Percentiles rank a stretch among this genome's conserved stretches.
These are phyloP conservation scores for Orbilia javanica DNA, from an alignment of 2,329 filamentous ascomycete genomes.

Conservation along the genomic window DNA sequence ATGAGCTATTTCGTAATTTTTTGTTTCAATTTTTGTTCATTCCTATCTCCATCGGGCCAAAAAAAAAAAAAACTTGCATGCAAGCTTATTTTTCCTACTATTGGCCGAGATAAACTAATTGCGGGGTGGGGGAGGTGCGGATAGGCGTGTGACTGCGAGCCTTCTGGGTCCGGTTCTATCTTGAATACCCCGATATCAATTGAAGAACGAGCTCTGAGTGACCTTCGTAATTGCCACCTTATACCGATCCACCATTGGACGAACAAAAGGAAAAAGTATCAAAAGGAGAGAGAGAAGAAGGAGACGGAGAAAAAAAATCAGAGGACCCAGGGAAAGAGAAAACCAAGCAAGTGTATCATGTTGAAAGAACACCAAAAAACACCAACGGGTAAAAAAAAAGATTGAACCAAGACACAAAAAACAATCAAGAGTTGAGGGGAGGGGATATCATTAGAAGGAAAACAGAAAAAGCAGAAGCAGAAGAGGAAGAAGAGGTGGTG, in stretches of 20 bases:
- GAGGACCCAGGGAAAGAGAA: not conserved
- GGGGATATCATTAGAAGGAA: conserved; percentile 18
- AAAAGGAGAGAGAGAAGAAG: conserved; percentile 2
- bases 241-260: not conserved
- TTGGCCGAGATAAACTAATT: not conserved
- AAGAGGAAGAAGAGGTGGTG: too few species aligned
- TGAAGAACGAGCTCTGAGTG: not conserved
- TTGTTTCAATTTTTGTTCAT: conserved; percentile 17
- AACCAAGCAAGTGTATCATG: conserved; percentile 24
- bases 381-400: not conserved
- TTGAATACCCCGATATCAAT: not conserved
- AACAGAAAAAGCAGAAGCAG: too few species aligned
- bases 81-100: not conserved
- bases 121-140: not conserved
- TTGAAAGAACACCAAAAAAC: conserved; percentile 26
- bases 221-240: not conserved
- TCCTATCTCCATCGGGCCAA: conserved; percentile 7
- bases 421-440: conserved; percentile 10
- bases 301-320: not conserved
- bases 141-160: not conserved
- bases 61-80: not conserved
- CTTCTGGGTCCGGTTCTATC: not conserved
- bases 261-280: not conserved
- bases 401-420: conserved; percentile 7
- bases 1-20: not conserved